Evolutionary conservation across 1,139 yeast species (phyloP), one percentile per base, ranked within the genome.

Genomic region (Scheffersomyces illinoinensis): DNA sequence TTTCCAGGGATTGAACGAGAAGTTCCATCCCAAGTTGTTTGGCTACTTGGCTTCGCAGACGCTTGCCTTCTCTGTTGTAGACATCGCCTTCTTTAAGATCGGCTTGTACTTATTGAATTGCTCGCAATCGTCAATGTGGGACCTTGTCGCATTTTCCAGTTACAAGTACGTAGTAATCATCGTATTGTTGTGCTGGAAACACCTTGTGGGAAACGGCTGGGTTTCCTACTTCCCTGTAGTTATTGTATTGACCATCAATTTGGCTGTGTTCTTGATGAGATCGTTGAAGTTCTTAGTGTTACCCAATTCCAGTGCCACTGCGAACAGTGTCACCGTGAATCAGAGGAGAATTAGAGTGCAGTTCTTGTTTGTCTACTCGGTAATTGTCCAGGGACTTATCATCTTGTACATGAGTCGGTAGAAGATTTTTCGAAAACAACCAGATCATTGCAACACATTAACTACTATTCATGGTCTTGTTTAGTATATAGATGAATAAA

Each of bases 41-140:
- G 98, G 98, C 4, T 88, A 89, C 68, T 87, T 95, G 63, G 89
- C 97, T n/a, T 89, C 97, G 12, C 91, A 93, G 67, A 93, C 97
- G 0, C 76, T 93, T 65, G 97, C 97, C 0, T 90, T 92, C 69
- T 85, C 92, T 59, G 71, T 91, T 23, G 71, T 91, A 60, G 99
- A 96, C 75, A 78, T 81, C 20, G 67, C 71, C 50, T 68, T 81
- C n/a, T 80, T 81, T 67, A 76, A 76, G 62, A 69, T 77, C 18
- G 85, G 85, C 0, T 76, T 81, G 62, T 81, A 81, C 65, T 72
- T 81, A 59, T 72, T 81, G 61, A 78, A 73, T 65, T 79, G 84
- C 84, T 81, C 71, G 69, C 90, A 64, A 81, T 86, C 78, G 55
- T 73, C 81, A 59, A 77, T 90, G 55, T 88, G 95, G 82, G 99